These are phyloP conservation scores for Capsella bursapastoris DNA, from an alignment of 345 rosid genomes.

Conservation along the genomic window DNA sequence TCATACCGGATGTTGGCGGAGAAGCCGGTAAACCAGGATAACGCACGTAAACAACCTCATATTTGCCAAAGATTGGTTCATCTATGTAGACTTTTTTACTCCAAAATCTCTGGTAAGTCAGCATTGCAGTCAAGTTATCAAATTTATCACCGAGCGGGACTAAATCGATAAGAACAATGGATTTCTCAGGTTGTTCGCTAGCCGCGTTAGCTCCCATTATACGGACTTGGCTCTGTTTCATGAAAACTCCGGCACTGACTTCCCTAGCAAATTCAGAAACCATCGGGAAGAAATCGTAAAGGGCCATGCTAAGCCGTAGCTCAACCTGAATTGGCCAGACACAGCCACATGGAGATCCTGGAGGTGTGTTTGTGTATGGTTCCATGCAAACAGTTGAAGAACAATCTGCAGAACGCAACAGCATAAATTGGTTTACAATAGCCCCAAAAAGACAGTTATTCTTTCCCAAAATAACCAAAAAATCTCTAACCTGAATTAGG, in stretches of 20 bases:
- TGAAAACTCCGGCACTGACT: conserved; percentile 82
- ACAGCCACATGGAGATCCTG: conserved; percentile 93
- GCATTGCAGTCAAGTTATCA: conserved; percentile 74
- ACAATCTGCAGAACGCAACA: conserved; percentile 68
- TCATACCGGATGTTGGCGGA: conserved; percentile 73
- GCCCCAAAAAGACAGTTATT: neutral
- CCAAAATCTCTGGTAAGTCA: conserved; percentile 88
- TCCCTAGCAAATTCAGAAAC: conserved; percentile 86
- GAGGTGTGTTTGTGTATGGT: conserved; percentile 88
- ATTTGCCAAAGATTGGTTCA: conserved; percentile 67
- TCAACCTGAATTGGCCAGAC: conserved; percentile 96
- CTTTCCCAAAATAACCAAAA: neutral
- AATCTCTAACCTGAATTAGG: conserved; percentile 74
- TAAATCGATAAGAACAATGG: conserved; percentile 79
- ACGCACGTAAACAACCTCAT: conserved; percentile 79
- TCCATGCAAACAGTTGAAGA: conserved; percentile 68
- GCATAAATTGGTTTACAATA: conserved; percentile 21
- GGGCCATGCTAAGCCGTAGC: conserved; percentile 74
- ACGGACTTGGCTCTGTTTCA: conserved; percentile 96
- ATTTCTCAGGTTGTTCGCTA: conserved; percentile 81
- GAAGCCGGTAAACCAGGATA: conserved; percentile 94
- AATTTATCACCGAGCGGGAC: conserved; percentile 84
- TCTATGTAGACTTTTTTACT: conserved; percentile 73
- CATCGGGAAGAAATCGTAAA: conserved; percentile 93
- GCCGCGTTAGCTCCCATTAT: conserved; percentile 95